Evolutionary conservation across 169 alveolate genomes (phyloP).

Genomic region (Eimeria sp.): DNA sequence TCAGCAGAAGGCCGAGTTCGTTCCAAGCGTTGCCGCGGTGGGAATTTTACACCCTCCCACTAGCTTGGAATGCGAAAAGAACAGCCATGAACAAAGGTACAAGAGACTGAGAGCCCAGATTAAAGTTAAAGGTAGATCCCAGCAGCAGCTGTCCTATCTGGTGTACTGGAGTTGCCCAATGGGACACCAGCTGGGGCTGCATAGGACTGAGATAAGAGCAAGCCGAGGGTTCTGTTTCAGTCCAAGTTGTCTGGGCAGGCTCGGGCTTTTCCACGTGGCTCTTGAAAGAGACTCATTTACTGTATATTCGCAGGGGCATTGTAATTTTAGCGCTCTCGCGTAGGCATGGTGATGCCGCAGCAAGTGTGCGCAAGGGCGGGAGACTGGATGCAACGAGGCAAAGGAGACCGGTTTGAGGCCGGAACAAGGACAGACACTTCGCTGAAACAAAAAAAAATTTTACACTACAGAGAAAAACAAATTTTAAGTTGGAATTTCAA

Average conservation of each 20-base stretch:
- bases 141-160: not conserved
- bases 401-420: not conserved
- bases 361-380: conserved; percentile 6
- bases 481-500: not conserved
- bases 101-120: not conserved
- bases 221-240: not conserved
- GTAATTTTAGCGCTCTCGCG: not conserved
- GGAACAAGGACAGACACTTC: not conserved
- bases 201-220: not conserved
- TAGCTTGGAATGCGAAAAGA: not conserved
- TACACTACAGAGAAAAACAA: not conserved
- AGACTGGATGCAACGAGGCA: conserved; percentile 3
- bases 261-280: not conserved
- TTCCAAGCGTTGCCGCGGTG: not conserved
- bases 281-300: not conserved
- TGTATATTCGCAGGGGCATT: not conserved
- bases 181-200: conserved; percentile 32
- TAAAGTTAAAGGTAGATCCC: not conserved
- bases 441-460: not conserved
- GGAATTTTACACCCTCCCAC: not conserved
- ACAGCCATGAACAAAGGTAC: not conserved
- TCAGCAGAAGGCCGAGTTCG: not conserved
- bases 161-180: not conserved
- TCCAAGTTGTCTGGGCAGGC: not conserved
- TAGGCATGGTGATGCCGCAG: not conserved